Base-by-base conservation (phyloP, 2,329 filamentous ascomycete species). In the Periconia sp. region DNA sequence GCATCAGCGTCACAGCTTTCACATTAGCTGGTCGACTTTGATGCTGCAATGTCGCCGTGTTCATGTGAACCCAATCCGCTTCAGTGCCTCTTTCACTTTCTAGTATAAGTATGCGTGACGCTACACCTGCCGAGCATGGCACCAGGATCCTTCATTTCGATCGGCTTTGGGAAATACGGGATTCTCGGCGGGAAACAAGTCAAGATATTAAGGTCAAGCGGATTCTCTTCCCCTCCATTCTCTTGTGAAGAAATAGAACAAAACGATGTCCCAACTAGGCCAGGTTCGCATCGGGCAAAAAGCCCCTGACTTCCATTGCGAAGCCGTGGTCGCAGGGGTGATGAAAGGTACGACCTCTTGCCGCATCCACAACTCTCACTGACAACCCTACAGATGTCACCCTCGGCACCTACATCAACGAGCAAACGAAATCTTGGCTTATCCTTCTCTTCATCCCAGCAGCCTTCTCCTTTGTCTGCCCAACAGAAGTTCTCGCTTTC, bases 391-490 rank as follows among this genome's bases (percentile, higher is more conserved):
- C 17, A 64, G 63, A 63, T 26, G 55, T 61, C 4, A 46, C 50
- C 1, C 46, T 64, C 15, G 48, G 39, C 13, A 52, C 59, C 11
- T 65, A 59, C 29, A 57, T 64, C 25, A 46, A 30, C 8, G 23
- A 34, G 17, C 12, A 11, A 12, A 28, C 11, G 12, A 18, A 28
- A 25, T 22, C 48, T n/a, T 65, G 63, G 59, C 49, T 65, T n/a
- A 56, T 66, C 8, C 36, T 67, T 4, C 42, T 65, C 8, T 67
- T 66, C 40, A 65, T 64, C 6, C 61, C 63, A 5, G 57, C 57
- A 3, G 62, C 63, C 6, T 67, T 65, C 36, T 59, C 53, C 22
- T 67, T 63, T 32, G 59, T 67, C 3, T 67, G 63, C 21, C 62
- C 59, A 1, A 64, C 58, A 10, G 62, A 64, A 41, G 57, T 65